Evolutionary conservation across 805 yeast species (phyloP), one percentile per base, ranked within the genome.

Genomic region (Ogataea thermomethanolica): DNA sequence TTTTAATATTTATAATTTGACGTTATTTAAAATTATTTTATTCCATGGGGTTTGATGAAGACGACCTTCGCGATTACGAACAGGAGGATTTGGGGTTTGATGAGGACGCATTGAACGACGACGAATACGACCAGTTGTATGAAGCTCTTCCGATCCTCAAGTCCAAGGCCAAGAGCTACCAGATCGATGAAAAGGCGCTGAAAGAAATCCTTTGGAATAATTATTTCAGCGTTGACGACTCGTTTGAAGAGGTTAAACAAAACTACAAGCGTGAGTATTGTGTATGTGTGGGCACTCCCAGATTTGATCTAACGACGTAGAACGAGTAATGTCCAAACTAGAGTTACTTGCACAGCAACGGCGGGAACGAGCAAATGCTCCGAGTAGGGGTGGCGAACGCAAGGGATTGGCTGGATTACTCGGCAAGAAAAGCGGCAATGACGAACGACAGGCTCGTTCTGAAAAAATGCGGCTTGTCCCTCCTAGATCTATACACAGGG

Each of bases 171-270:
- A 56, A 49, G 13, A 62, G 62, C 7, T 73, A 71, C 49, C 65
- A 69, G 39, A 68, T 76, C 33, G 64, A 67, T 7, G 82, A 77
- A 20, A 51, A 64, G 10, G 76, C 72, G 33, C 58, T 83, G 44
- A 74, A 78, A 51, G 82, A 78, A 47, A 64, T 77, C 0, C 64
- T 84, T 8, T 81, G 81, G 73, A 67, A 66, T 47, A 76, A 78
- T 49, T 79, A 79, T 54, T 73, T 74, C 53, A 79, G 75, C 30
- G 52, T 78, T 4, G 76, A 72, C 4, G 70, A 71, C 9, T 58
- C 86, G 0, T 48, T 79, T 7, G 66, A 62, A 24, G 81, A 78
- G 43, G 56, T 75, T 33, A 70, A 69, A 43, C 50, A 42, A n/a
- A 43, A 51, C 35, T 61, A 42, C 43, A 57, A 57, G 44, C 51